Conservation (phyloP, 306 rosid genomes). For the Rosa chinensis region DNA sequence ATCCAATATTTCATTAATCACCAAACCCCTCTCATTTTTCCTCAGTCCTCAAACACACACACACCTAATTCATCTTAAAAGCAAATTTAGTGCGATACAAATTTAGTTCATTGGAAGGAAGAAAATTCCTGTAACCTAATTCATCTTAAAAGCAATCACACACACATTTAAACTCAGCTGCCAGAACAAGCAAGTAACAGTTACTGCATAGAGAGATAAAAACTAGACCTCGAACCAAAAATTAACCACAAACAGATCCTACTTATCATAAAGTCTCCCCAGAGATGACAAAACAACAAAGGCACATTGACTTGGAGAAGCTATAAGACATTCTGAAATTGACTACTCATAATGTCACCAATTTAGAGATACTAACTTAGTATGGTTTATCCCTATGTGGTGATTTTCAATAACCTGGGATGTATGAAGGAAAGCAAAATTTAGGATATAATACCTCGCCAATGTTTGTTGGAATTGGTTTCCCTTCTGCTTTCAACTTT, state of each 20-base stretch:
- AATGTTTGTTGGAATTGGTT: constrained; percentile 72
- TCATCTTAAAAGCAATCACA: neutral
- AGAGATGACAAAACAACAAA: neutral
- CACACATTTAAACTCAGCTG: neutral
- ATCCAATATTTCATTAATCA: neutral
- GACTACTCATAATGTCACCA: neutral
- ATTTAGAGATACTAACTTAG: neutral
- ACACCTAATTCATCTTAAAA: no score
- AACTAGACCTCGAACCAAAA: neutral
- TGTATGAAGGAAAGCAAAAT: constrained; percentile 14
- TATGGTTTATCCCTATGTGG: neutral
- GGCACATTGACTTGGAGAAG: neutral
- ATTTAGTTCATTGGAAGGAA: neutral
- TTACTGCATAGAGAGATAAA: neutral
- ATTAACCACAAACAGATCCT: neutral
- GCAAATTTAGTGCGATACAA: neutral
- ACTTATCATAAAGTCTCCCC: neutral
- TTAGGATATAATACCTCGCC: constrained; percentile 49
- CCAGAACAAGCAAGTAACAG: neutral
- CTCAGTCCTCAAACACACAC: neutral
- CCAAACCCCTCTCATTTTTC: constrained; percentile 13
- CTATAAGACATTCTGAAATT: neutral
- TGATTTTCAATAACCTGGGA: neutral
- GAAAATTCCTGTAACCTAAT: neutral
- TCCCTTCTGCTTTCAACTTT: constrained; percentile 77